These are phyloP conservation scores for Cutaneotrichosporon sp. DNA, from an alignment of 1,284 basidiomycete genomes.

Conservation along the genomic window DNA sequence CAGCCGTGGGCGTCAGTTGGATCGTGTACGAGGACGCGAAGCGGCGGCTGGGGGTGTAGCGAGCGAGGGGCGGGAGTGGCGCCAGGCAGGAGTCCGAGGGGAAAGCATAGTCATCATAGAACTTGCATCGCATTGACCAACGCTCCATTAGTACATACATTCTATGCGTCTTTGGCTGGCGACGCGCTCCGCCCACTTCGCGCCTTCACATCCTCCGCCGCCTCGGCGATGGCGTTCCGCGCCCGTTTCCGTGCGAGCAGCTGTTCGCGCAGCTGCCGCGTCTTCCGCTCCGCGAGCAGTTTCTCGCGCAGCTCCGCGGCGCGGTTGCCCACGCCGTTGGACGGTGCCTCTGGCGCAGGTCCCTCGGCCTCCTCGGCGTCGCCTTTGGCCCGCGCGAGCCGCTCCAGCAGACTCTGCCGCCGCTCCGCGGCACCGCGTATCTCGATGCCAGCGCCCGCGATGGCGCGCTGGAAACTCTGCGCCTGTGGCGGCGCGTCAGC, in stretches of 20 bases:
- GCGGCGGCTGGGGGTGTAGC: constrained; percentile 36
- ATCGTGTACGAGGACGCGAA: constrained; percentile 58
- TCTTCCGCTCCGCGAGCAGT: constrained; percentile 29
- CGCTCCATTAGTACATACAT: too few relatives aligned
- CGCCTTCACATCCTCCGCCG: not conserved
- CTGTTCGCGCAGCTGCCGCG: constrained; percentile 15
- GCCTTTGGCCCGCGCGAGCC: constrained; percentile 7
- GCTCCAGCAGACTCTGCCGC: constrained; percentile 16
- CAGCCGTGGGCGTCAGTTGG: constrained; percentile 90
- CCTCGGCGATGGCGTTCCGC: constrained; percentile 3
- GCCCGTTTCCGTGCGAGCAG: constrained; percentile 15
- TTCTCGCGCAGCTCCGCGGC: constrained; percentile 34
- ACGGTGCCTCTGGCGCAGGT: too few relatives aligned
- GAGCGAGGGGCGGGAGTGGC: not conserved
- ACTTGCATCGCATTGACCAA: constrained; percentile 13
- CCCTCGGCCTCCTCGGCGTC: not conserved
- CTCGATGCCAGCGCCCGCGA: constrained; percentile 9
- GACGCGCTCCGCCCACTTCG: not conserved
- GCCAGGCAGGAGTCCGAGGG: not conserved
- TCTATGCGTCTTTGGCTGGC: too few relatives aligned
- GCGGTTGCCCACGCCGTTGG: too few relatives aligned
- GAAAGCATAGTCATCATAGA: constrained; percentile 12
- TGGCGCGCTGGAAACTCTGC: constrained; percentile 1
- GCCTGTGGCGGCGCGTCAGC: not conserved
- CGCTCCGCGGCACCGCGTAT: constrained; percentile 17